A percentile compares a stretch with the other conserved stretches of the same genome.
phyloP scores from a whole-genome alignment of 139 green algal genomes.

The Micromonas commoda region DNA sequence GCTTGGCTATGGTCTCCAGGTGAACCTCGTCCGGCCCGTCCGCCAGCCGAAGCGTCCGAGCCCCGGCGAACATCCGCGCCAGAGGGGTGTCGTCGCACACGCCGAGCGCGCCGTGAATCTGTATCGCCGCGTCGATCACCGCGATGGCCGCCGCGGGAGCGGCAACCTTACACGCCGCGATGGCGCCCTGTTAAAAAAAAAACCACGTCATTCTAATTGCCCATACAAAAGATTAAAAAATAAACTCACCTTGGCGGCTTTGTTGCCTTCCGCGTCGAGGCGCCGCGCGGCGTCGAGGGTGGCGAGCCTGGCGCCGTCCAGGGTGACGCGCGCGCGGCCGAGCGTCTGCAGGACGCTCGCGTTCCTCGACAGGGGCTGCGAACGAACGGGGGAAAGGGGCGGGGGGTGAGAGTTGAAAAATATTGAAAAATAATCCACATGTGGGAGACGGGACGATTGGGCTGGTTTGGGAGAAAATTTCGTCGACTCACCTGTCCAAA shows the following conservation, averaged over 20 bases:
- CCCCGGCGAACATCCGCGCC: slow-evolving; percentile 68
- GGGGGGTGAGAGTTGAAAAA: neutral
- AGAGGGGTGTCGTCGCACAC: slow-evolving; percentile 76
- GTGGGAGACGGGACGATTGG: too few species aligned
- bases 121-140: slow-evolving; percentile 75
- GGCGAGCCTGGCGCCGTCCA: slow-evolving; percentile 47
- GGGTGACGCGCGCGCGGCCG: slow-evolving; percentile 27
- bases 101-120: slow-evolving; percentile 76
- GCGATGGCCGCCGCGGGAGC: slow-evolving; percentile 66
- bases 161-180: slow-evolving; percentile 84
- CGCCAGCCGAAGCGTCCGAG: slow-evolving; percentile 86
- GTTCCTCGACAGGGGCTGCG: slow-evolving; percentile 7
- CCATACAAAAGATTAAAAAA: too few species aligned
- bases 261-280: slow-evolving; percentile 74
- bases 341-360: neutral
- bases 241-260: slow-evolving; percentile 68
- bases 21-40: slow-evolving; percentile 97
- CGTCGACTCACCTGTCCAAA: too few species aligned
- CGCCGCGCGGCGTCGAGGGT: slow-evolving; percentile 71
- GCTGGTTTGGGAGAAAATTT: too few species aligned
- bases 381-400: neutral
- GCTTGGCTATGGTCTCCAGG: slow-evolving; percentile 76
- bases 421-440: too few species aligned
- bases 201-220: too few species aligned
- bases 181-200: too few species aligned